Conservation (phyloP, 768 basidiomycete genomes). For the Krasilnikovozyma curviuscula region DNA sequence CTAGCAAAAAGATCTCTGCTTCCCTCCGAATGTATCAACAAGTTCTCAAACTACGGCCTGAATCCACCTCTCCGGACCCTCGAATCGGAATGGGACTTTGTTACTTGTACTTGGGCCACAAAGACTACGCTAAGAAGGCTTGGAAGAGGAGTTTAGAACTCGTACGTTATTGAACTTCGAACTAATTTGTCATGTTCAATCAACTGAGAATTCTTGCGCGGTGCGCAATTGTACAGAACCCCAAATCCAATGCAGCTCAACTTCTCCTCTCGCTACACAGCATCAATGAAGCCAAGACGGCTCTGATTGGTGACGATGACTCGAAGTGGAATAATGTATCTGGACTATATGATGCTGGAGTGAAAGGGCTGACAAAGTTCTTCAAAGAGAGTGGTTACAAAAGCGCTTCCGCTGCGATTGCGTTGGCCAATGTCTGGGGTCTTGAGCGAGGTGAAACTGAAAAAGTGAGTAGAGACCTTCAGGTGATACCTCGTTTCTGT, state of each 20-base stretch:
- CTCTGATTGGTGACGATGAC: constrained; percentile 34
- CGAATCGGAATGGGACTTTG: constrained; percentile 90
- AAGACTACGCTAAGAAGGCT: constrained; percentile 58
- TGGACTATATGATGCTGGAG: constrained; percentile 33
- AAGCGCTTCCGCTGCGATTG: constrained; percentile 62
- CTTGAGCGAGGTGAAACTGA: constrained; percentile 47
- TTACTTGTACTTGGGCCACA: constrained; percentile 73
- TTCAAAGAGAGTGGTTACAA: constrained; percentile 40
- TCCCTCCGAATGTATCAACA: constrained; percentile 69
- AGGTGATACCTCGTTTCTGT: background rate
- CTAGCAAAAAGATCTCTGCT: background rate
- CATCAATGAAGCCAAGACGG: constrained; percentile 64
- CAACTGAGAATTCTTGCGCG: background rate
- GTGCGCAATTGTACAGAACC: constrained; percentile 35
- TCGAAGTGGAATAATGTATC: too few species aligned
- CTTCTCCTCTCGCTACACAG: constrained; percentile 69
- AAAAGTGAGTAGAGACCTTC: constrained; percentile 31
- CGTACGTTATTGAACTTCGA: constrained; percentile 32
- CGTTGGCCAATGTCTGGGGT: constrained; percentile 52
- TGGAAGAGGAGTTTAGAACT: constrained; percentile 80
- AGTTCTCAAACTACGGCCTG: constrained; percentile 55
- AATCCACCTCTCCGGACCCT: constrained; percentile 74
- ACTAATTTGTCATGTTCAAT: background rate
- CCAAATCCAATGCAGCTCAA: constrained; percentile 55
- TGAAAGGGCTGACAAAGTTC: constrained; percentile 42